Conservation (phyloP, 139 green algal species). For the Microglena sp. region DNA sequence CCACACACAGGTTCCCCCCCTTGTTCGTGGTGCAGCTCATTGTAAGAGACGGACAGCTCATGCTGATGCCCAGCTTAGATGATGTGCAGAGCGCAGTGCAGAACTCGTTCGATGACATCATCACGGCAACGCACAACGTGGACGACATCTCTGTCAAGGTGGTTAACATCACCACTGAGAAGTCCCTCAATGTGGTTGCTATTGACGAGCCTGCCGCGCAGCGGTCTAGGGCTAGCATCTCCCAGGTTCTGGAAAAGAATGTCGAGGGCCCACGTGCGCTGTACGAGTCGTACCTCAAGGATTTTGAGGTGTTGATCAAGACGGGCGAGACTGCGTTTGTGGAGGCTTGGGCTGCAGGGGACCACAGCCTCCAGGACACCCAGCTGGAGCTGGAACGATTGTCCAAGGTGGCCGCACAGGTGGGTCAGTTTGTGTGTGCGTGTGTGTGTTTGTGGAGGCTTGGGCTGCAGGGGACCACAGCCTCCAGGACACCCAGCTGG, state of each 20-base stretch:
- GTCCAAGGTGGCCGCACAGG: slow-evolving; percentile 31
- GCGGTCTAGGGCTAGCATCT: slow-evolving; percentile 10
- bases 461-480: slow-evolving; percentile 37
- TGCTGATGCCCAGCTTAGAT: slow-evolving; percentile 39
- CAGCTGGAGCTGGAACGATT: slow-evolving; percentile 40
- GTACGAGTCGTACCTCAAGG: slow-evolving; percentile 17
- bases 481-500: slow-evolving; percentile 44
- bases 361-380: slow-evolving; percentile 49
- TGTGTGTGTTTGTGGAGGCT: slow-evolving; percentile 24
- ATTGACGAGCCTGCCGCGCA: slow-evolving; percentile 34
- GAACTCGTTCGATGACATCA: slow-evolving; percentile 45
- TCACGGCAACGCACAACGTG: slow-evolving; percentile 18
- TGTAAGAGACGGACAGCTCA: slow-evolving; percentile 16
- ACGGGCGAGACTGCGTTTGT: slow-evolving; percentile 20
- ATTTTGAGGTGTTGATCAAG: slow-evolving; percentile 22
- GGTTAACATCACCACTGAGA: not conserved
- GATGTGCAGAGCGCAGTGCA: slow-evolving; percentile 36
- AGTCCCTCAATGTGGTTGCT: not conserved
- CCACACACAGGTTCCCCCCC: too few species aligned
- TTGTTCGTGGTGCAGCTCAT: slow-evolving; percentile 35
- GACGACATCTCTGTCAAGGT: slow-evolving; percentile 35
- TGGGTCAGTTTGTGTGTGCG: too few species aligned
- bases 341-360: slow-evolving; percentile 29
- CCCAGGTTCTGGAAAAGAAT: slow-evolving; percentile 28
- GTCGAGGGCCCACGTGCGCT: slow-evolving; percentile 39